phyloP scores from a whole-genome alignment of 73 alveolate genomes.

The Stentor roeselii region DNA sequence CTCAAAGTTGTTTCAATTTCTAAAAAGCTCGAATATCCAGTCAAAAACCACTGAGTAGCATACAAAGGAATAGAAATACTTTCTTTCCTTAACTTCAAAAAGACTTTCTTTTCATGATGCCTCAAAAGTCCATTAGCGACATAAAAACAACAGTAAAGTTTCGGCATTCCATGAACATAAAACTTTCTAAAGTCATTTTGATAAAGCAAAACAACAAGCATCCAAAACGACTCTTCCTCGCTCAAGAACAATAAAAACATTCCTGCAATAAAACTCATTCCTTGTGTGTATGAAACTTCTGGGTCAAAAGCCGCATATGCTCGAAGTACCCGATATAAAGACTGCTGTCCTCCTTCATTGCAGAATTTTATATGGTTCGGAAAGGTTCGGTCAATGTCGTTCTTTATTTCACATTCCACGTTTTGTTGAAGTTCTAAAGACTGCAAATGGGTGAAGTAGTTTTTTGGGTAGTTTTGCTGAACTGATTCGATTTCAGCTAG shows the following conservation, averaged over 20 bases:
- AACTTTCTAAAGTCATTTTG: neutral
- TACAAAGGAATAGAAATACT: neutral
- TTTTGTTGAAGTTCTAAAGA: neutral
- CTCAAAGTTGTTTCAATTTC: neutral
- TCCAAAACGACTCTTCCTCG: slow-evolving; percentile 50
- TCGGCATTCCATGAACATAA: neutral
- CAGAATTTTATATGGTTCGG: slow-evolving; percentile 22
- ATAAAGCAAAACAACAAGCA: slow-evolving; percentile 13
- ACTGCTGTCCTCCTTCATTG: slow-evolving; percentile 31
- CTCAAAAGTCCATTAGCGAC: slow-evolving; percentile 12
- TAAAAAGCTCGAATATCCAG: neutral
- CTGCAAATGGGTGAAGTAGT: neutral
- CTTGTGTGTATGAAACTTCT: slow-evolving; percentile 54
- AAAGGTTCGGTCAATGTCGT: slow-evolving; percentile 29
- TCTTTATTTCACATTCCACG: slow-evolving; percentile 7
- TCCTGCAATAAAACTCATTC: slow-evolving; percentile 55
- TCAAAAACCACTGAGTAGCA: slow-evolving; percentile 20
- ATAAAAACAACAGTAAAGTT: neutral
- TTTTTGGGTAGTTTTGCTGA: neutral
- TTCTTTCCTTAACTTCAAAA: neutral
- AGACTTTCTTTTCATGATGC: neutral
- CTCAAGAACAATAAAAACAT: slow-evolving; percentile 33
- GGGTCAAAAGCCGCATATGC: slow-evolving; percentile 54
- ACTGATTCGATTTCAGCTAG: neutral
- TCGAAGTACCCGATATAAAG: slow-evolving; percentile 35